A percentile compares a stretch with the other conserved stretches of the same genome.
Evolutionary conservation across 352 stramenopile genomes (phyloP).

Genomic region (Labyrinthula sp.): DNA sequence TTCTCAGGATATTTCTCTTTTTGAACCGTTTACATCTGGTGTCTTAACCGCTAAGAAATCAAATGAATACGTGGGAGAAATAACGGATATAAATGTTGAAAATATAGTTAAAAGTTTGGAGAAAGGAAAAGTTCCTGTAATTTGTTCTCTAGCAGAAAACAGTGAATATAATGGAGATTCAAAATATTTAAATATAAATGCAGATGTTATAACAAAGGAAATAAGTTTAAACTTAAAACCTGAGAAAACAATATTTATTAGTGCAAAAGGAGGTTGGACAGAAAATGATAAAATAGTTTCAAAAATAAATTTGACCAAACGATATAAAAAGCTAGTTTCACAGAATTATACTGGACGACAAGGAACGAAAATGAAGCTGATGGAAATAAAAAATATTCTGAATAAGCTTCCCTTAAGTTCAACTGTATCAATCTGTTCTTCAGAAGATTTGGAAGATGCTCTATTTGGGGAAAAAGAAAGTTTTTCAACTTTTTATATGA

Average conservation of each 20-base stretch:
- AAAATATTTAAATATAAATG: conserved; percentile 54
- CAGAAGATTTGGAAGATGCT: too few relatives aligned
- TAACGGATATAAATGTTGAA: conserved; percentile 49
- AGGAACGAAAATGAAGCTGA: conserved; percentile 65
- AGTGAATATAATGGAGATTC: conserved; percentile 46
- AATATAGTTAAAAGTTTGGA: conserved; percentile 47
- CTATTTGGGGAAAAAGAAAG: too few relatives aligned
- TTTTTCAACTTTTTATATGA: too few relatives aligned
- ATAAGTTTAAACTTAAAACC: conserved; percentile 53
- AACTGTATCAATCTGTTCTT: conserved; percentile 55
- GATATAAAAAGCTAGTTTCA: conserved; percentile 50
- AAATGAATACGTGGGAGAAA: conserved; percentile 55
- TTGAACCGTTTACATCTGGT: too few relatives aligned
- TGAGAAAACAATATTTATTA: conserved; percentile 63
- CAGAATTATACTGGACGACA: conserved; percentile 60
- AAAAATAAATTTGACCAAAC: conserved; percentile 50
- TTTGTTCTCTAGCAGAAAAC: conserved; percentile 58
- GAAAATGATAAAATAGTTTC: conserved; percentile 55
- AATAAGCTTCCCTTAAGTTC: conserved; percentile 48
- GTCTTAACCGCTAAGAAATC: conserved; percentile 56
- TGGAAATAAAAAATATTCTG: conserved; percentile 59
- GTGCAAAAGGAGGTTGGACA: conserved; percentile 59
- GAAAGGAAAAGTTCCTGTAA: conserved; percentile 49
- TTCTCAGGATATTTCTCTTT: too few relatives aligned
- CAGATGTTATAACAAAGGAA: conserved; percentile 53